Base-by-base conservation (phyloP, 2,329 filamentous ascomycete genomes). In the Trichophyton schoenleinii region DNA sequence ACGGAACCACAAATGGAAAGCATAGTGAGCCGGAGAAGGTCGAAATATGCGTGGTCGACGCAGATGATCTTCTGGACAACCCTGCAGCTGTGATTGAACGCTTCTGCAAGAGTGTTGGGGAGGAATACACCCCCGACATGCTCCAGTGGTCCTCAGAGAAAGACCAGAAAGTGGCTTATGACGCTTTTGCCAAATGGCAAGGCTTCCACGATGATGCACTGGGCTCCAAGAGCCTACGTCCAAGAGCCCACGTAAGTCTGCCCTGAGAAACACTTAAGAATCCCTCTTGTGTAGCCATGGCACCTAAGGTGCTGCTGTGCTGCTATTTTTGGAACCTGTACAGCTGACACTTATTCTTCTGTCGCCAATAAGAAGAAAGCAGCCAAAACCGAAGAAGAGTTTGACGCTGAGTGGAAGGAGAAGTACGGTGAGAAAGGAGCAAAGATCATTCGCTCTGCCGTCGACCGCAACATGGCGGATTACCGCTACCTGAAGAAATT, bases 131-230 rank as follows among this genome's bases (percentile, higher is more conserved):
- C 52, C 83, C 84, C 0, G 78, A 83, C 13, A 96, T 97, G 91
- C 79, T 99, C 64, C 80, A 82, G 62, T 97, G 94, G 94, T 83
- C 88, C 64, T 84, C 86, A 31, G 84, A 87, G 59, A 86, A 88
- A 65, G 86, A 87, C 68, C 85, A 90, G 67, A 68, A 76, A 59
- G 78, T 82, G 64, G 92, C 91, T 2, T 80, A 81, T 66, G 80
- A 84, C 65, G 86, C 85, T 18, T 97, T 97, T 76, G 90, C 91
- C 76, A 97, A 99, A 78, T 97, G 94, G 94, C 88, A 86, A 67
- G 94, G 94, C 9, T 97, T 95, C 77, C 94, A 97, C 73, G 88
- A 97, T 67, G 94, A 97, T 78, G 94, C 91, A 13, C 89, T 97
- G 68, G 80, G 88, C 67, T 95, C 89, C 70, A 87, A 81, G 42